Evolutionary conservation across 495 filamentous ascomycete genomes (phyloP).

Genomic region (Cercophora sp.): DNA sequence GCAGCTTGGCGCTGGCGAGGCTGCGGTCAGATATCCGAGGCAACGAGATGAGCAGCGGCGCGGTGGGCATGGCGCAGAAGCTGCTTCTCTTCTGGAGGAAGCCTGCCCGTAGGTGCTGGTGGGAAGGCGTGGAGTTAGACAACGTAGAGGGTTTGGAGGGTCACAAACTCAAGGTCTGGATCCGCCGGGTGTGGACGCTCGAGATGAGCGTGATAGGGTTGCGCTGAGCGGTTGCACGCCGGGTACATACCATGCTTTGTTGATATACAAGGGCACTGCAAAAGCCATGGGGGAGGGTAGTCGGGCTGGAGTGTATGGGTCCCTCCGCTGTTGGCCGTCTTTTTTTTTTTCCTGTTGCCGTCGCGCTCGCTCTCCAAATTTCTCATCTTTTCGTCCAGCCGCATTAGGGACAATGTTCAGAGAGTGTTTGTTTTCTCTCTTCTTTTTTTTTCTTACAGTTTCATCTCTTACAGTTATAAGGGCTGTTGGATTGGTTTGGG

Average conservation of each 20-base stretch:
- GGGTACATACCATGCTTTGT: not conserved
- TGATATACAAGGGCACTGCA: too few species aligned
- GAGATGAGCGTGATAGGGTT: slow-evolving; percentile 98
- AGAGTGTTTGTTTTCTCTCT: too few species aligned
- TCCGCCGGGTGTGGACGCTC: slow-evolving; percentile 93
- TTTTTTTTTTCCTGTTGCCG: slow-evolving; percentile 3
- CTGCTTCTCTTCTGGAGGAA: slow-evolving; percentile 97
- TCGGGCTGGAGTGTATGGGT: slow-evolving; percentile 4
- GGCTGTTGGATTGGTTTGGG: too few species aligned
- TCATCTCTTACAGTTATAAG: too few species aligned
- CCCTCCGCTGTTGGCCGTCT: slow-evolving; percentile 7
- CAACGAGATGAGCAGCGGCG: slow-evolving; percentile 69
- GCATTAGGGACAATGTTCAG: too few species aligned
- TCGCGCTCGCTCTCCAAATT: too few species aligned
- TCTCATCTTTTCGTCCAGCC: too few species aligned
- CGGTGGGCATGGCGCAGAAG: slow-evolving; percentile 98
- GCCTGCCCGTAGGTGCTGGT: slow-evolving; percentile 95
- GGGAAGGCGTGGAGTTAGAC: slow-evolving; percentile 94
- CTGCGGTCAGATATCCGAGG: slow-evolving; percentile 87
- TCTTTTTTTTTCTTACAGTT: too few species aligned
- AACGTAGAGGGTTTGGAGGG: slow-evolving; percentile 88
- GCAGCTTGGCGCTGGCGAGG: slow-evolving; percentile 87
- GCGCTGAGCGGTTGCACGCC: slow-evolving; percentile 43
- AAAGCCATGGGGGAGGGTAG: too few species aligned
- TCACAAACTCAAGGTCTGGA: slow-evolving; percentile 88